These are phyloP conservation scores for Penicillium sp. DNA, from an alignment of 2,329 filamentous ascomycete species.

Conservation along the genomic window DNA sequence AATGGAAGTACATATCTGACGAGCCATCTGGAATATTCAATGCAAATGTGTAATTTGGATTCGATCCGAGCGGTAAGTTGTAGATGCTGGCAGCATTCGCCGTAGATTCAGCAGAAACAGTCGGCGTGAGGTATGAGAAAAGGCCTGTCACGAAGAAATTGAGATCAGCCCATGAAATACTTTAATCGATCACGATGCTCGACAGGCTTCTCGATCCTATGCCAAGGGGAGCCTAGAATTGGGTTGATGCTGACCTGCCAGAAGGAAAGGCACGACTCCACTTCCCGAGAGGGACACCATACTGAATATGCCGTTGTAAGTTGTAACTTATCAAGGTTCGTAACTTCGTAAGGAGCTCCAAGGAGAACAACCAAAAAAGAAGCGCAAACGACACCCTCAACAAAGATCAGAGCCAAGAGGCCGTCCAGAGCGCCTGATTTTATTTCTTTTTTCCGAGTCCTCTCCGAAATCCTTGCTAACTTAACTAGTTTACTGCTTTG, in stretches of 20 bases:
- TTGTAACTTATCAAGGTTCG: not conserved
- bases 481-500: not conserved
- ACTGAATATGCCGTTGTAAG: not conserved
- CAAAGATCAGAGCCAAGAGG: too few relatives aligned
- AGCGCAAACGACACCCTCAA: not conserved
- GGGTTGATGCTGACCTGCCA: not conserved
- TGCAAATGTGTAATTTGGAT: slow-evolving; percentile 24
- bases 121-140: not conserved
- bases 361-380: not conserved
- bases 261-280: not conserved
- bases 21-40: slow-evolving; percentile 27
- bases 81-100: slow-evolving; percentile 38
- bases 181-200: not conserved
- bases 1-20: slow-evolving; percentile 27
- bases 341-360: not conserved
- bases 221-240: not conserved
- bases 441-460: not conserved
- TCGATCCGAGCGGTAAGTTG: slow-evolving; percentile 14
- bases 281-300: not conserved
- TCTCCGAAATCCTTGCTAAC: not conserved
- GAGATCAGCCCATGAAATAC: not conserved
- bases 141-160: not conserved
- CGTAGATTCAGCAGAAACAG: not conserved
- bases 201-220: not conserved
- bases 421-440: not conserved